A percentile compares a stretch with the other conserved stretches of the same genome.
Conservation (phyloP, 2,329 filamentous ascomycete genomes). For the Paecilomyces fulvus region DNA sequence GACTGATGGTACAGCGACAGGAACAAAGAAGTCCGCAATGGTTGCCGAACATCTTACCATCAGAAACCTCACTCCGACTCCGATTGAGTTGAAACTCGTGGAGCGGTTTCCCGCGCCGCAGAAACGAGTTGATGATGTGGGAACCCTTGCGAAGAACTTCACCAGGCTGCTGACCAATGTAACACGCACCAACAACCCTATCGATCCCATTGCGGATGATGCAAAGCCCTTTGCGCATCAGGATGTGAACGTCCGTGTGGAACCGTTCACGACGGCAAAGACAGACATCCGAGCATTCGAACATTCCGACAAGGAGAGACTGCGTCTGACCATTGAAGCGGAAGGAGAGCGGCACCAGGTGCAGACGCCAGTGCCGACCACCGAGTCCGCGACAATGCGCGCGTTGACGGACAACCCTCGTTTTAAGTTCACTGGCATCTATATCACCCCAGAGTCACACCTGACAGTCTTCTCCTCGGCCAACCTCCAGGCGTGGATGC, state of each 20-base stretch:
- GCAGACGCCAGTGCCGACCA: constrained; percentile 58
- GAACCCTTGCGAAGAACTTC: constrained; percentile 41
- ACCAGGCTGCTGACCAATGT: constrained; percentile 35
- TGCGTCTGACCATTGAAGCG: constrained; percentile 66
- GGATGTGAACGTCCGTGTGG: constrained; percentile 55
- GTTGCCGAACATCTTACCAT: constrained; percentile 52
- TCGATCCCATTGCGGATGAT: constrained; percentile 40
- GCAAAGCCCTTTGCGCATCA: constrained; percentile 53
- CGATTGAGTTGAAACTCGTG: constrained; percentile 63
- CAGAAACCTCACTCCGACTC: constrained; percentile 69
- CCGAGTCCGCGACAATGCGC: constrained; percentile 53
- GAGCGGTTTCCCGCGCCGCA: constrained; percentile 61
- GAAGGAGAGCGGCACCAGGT: constrained; percentile 60
- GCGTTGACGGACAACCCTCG: constrained; percentile 46
- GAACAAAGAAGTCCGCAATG: constrained; percentile 17
- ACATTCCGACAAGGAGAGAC: constrained; percentile 51
- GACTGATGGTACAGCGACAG: background rate
- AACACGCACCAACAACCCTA: constrained; percentile 34
- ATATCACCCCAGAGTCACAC: constrained; percentile 47
- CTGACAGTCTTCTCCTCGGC: constrained; percentile 62
- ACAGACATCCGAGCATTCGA: constrained; percentile 56
- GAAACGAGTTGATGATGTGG: constrained; percentile 23
- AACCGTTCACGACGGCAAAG: constrained; percentile 57
- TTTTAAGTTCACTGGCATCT: constrained; percentile 57
- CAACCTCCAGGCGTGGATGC: constrained; percentile 71